Evolutionary conservation across 1,139 yeast genomes (phyloP).

Genomic region (Lodderomyces margitis): DNA sequence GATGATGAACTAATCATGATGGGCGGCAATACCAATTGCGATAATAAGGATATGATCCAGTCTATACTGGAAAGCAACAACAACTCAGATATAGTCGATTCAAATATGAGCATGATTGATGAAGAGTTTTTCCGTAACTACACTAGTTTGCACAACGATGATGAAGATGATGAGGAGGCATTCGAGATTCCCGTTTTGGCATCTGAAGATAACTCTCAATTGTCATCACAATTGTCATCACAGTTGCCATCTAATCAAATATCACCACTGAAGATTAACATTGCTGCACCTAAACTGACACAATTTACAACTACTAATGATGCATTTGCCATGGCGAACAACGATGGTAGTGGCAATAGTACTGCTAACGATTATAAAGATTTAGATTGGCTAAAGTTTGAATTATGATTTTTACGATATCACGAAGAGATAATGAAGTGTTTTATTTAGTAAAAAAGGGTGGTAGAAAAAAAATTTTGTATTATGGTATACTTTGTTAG

Average conservation of each 20-base stretch:
- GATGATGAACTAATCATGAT: slow-evolving; percentile 16
- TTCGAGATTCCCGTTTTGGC: not conserved
- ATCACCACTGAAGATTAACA: not conserved
- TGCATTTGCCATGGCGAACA: not conserved
- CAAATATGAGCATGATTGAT: slow-evolving; percentile 6
- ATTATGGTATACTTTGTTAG: too few species aligned
- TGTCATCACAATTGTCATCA: not conserved
- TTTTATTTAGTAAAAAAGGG: too few species aligned
- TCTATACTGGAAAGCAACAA: slow-evolving; percentile 1
- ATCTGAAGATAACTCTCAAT: not conserved
- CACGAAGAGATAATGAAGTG: too few species aligned
- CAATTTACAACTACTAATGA: not conserved
- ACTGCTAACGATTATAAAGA: slow-evolving; percentile 21
- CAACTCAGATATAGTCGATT: slow-evolving; percentile 1
- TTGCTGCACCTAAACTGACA: not conserved
- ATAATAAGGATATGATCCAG: not conserved
- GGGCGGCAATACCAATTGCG: slow-evolving; percentile 5
- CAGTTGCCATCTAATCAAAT: not conserved
- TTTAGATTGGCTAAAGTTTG: slow-evolving; percentile 50
- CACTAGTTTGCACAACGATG: slow-evolving; percentile 12
- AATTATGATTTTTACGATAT: too few species aligned
- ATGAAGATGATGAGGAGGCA: slow-evolving; percentile 2
- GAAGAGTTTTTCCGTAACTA: slow-evolving; percentile 14
- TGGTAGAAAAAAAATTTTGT: too few species aligned
- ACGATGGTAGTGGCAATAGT: slow-evolving; percentile 1